phyloP scores from a whole-genome alignment of 495 filamentous ascomycete species.

The Bryoglossum gracile region DNA sequence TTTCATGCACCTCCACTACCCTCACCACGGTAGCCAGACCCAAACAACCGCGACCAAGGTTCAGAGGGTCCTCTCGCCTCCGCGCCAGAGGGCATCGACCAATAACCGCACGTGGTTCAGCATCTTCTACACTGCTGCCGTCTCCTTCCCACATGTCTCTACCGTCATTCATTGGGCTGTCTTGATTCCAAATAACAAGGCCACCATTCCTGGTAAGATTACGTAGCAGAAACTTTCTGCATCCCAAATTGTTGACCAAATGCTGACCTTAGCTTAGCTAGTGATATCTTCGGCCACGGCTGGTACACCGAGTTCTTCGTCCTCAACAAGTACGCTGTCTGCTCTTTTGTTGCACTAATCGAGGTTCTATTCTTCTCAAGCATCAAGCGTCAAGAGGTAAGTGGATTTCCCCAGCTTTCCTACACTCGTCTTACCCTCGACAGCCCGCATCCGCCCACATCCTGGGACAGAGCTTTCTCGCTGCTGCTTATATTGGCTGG shows the following conservation, averaged over 20 bases:
- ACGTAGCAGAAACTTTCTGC: too few species aligned
- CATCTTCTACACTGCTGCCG: slow-evolving; percentile 40
- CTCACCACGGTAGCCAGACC: slow-evolving; percentile 28
- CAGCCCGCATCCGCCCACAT: slow-evolving; percentile 26
- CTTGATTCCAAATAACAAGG: slow-evolving; percentile 21
- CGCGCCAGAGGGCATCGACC: slow-evolving; percentile 26
- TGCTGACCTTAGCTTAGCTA: neutral
- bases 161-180: slow-evolving; percentile 40
- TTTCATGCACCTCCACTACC: slow-evolving; percentile 40
- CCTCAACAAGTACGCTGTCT: slow-evolving; percentile 36
- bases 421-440: neutral
- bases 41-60: slow-evolving; percentile 19
- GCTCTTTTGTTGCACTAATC: slow-evolving; percentile 35
- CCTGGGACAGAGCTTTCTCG: slow-evolving; percentile 30
- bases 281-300: slow-evolving; percentile 12
- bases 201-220: slow-evolving; percentile 13
- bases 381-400: slow-evolving; percentile 41
- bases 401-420: neutral
- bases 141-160: slow-evolving; percentile 39
- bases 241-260: too few species aligned
- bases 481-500: slow-evolving; percentile 40
- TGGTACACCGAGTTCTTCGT: slow-evolving; percentile 31
- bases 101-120: slow-evolving; percentile 38
- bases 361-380: slow-evolving; percentile 43
- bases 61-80: slow-evolving; percentile 33